phyloP scores from a whole-genome alignment of 352 stramenopile species.

The Pythium chondricola region DNA sequence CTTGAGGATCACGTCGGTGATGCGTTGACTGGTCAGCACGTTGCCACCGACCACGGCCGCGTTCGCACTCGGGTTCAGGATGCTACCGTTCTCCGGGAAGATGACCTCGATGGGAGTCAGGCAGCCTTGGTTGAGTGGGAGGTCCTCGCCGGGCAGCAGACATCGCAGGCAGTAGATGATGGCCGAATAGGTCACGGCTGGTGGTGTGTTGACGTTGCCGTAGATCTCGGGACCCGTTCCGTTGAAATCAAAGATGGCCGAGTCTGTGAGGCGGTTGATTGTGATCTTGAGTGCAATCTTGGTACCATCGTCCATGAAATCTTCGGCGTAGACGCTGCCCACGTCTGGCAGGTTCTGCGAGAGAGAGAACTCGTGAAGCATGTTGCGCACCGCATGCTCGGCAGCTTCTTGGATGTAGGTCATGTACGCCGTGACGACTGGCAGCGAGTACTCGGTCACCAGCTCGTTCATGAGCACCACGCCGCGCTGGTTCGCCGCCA shows the following conservation, averaged over 20 bases:
- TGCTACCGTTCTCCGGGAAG: slow-evolving; percentile 88
- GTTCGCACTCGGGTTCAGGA: slow-evolving; percentile 94
- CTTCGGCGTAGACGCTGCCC: slow-evolving; percentile 88
- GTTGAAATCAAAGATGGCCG: slow-evolving; percentile 96
- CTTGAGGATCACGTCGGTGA: slow-evolving; percentile 98
- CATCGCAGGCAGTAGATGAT: slow-evolving; percentile 99
- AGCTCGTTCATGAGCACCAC: slow-evolving; percentile 94
- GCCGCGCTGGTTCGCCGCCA: slow-evolving; percentile 97
- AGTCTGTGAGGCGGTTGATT: slow-evolving; percentile 89
- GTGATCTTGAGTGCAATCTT: slow-evolving; percentile 94
- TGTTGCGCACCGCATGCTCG: slow-evolving; percentile 92
- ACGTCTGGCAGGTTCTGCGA: slow-evolving; percentile 64
- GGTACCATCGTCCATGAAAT: slow-evolving; percentile 99
- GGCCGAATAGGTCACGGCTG: slow-evolving; percentile 96
- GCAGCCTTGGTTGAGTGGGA: slow-evolving; percentile 97
- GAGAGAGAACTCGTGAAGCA: slow-evolving; percentile 93
- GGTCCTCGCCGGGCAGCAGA: slow-evolving; percentile 89
- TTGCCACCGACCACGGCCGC: slow-evolving; percentile 98
- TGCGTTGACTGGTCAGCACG: slow-evolving; percentile 95
- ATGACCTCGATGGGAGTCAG: slow-evolving; percentile 95
- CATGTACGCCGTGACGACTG: slow-evolving; percentile 98
- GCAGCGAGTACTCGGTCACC: slow-evolving; percentile 93
- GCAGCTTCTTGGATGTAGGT: slow-evolving; percentile 96
- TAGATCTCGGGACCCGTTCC: slow-evolving; percentile 96
- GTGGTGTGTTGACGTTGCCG: slow-evolving; percentile 98